Base-by-base conservation (phyloP, 1,284 basidiomycete species). In the Cutaneotrichosporon mucoides region DNA sequence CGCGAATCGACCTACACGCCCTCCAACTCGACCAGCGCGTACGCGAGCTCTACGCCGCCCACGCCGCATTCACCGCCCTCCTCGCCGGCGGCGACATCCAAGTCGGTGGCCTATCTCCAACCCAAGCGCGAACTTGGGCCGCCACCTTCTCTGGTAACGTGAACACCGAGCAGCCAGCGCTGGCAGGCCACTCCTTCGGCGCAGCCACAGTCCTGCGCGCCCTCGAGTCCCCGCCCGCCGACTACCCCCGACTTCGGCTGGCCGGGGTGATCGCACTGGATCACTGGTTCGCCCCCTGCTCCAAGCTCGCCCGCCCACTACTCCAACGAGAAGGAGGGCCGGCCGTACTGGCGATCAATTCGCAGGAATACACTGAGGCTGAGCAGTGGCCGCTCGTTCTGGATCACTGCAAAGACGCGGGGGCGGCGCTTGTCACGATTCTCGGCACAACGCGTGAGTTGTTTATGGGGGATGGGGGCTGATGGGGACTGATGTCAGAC, bases 171-270 rank as follows among this genome's bases (percentile, higher is more conserved):
- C 71, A 79, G 9, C 41, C 42, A 0, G 51, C 33, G 2, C 78
- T 89, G 33, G 79, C 83, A 0, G 88, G 88, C 0, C 88, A 90
- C 71, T 88, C 87, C 1, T 90, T 90, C 67, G 89, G 88, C 16
- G 88, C 86, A 13, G 86, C 86, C 48, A 88, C 88, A 5, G 74
- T 85, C 47, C 50, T 68, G 33, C 64, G 61, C 53, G 38, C 66
- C 36, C 61, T 63, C 48, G 56, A 55, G 33, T 43, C 60, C 24
- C 63, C 55, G 8, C 63, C 55, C 10, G 43, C 55, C 64, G 40
- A 73, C 75, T 4, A 57, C 72, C 5, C 75, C 73, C 4, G 71
- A 1, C 79, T 89, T 52, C 84, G 84, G 0, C 72, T 86, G 44
- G 82, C 83, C 55, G 45, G 38, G 11, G 83, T 81, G 3, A 69